phyloP scores from a whole-genome alignment of 805 yeast species.

The Suhomyces prunicola region DNA sequence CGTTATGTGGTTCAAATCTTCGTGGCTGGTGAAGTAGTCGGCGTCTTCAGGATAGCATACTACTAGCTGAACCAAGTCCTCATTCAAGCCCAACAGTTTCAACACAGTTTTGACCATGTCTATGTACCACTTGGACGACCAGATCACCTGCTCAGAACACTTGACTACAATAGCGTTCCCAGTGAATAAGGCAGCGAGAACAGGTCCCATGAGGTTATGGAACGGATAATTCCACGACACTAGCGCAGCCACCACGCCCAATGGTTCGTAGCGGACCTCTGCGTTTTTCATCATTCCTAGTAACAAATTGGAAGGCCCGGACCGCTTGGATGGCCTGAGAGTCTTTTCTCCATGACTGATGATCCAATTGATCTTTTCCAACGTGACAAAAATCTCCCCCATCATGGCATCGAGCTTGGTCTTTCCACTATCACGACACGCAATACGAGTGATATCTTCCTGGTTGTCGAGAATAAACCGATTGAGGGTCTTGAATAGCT shows the following conservation, averaged over 20 bases:
- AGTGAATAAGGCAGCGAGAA: slow-evolving; percentile 81
- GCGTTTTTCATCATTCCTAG: slow-evolving; percentile 85
- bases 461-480: slow-evolving; percentile 77
- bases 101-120: slow-evolving; percentile 70
- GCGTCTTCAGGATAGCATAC: slow-evolving; percentile 90
- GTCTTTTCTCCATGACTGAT: slow-evolving; percentile 75
- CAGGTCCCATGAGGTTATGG: slow-evolving; percentile 90
- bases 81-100: slow-evolving; percentile 69
- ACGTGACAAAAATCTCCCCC: slow-evolving; percentile 94
- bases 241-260: slow-evolving; percentile 83
- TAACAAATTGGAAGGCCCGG: slow-evolving; percentile 83
- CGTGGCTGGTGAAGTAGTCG: slow-evolving; percentile 79
- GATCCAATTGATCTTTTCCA: slow-evolving; percentile 91
- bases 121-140: slow-evolving; percentile 85
- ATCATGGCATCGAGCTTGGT: slow-evolving; percentile 93
- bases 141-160: slow-evolving; percentile 93
- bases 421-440: slow-evolving; percentile 96
- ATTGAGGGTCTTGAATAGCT: slow-evolving; percentile 66
- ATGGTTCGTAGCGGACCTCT: slow-evolving; percentile 89
- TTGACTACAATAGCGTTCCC: slow-evolving; percentile 91
- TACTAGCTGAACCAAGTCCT: slow-evolving; percentile 80
- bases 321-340: slow-evolving; percentile 66
- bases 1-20: slow-evolving; percentile 80
- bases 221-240: slow-evolving; percentile 98
- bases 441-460: slow-evolving; percentile 81